Conservation (phyloP, 345 rosid genomes). For the Citrus maxima region DNA sequence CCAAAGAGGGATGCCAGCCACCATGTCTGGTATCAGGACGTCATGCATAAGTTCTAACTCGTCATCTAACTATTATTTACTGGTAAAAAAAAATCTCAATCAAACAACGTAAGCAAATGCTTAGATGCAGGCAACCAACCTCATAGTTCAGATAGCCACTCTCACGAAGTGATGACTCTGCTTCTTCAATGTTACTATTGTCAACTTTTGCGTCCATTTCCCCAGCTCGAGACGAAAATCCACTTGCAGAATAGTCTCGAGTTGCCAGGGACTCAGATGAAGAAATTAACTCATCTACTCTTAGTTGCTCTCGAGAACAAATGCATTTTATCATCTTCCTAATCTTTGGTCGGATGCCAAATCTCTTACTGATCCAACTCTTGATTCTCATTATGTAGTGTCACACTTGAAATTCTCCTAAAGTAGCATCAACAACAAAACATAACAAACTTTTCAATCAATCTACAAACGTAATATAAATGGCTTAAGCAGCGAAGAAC, state of each 20-base stretch:
- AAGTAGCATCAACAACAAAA: conserved; percentile 8
- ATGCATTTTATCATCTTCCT: conserved; percentile 75
- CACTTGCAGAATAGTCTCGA: conserved; percentile 70
- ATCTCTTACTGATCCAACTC: conserved; percentile 37
- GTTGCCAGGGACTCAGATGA: conserved; percentile 82
- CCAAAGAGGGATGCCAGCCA: background rate
- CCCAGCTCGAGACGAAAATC: conserved; percentile 61
- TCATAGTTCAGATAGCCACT: conserved; percentile 80
- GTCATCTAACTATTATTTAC: background rate
- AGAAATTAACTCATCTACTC: conserved; percentile 43
- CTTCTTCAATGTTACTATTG: conserved; percentile 74
- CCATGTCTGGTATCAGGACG: background rate
- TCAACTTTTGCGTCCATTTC: conserved; percentile 58
- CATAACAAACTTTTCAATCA: background rate
- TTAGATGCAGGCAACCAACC: conserved; percentile 33
- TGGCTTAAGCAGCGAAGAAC: background rate
- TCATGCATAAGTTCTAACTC: background rate
- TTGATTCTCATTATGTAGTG: conserved; percentile 44
- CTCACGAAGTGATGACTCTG: conserved; percentile 76
- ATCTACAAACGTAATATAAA: background rate
- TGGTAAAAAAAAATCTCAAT: background rate
- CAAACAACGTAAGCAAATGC: background rate
- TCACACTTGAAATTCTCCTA: conserved; percentile 32
- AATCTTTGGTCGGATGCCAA: conserved; percentile 32
- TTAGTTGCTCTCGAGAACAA: conserved; percentile 49